Conservation (phyloP, 2,329 filamentous ascomycete genomes). For the Penicillium nordicum region DNA sequence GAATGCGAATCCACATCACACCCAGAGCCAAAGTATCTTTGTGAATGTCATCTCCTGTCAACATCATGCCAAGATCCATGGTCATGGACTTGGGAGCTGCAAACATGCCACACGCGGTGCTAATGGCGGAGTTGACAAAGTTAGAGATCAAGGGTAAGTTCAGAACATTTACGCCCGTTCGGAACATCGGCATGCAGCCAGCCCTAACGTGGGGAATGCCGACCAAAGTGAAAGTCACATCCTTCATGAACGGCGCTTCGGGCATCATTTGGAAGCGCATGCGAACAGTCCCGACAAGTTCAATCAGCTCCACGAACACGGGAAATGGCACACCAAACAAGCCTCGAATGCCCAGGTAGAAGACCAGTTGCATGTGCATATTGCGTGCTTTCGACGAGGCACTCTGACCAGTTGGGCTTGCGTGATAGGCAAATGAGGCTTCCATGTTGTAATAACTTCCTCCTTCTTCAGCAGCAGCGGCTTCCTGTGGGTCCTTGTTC, state of each 20-base stretch:
- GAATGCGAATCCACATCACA: slow-evolving; percentile 87
- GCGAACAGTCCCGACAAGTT: slow-evolving; percentile 83
- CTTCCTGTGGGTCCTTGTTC: slow-evolving; percentile 78
- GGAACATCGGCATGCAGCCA: slow-evolving; percentile 88
- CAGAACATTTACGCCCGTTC: slow-evolving; percentile 83
- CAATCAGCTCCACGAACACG: slow-evolving; percentile 84
- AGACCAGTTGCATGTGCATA: slow-evolving; percentile 95
- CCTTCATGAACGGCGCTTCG: slow-evolving; percentile 88
- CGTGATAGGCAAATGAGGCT: slow-evolving; percentile 86
- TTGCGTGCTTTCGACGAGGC: slow-evolving; percentile 82
- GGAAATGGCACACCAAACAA: slow-evolving; percentile 85
- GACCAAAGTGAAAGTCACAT: slow-evolving; percentile 89
- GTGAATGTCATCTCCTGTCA: slow-evolving; percentile 85
- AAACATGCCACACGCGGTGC: slow-evolving; percentile 81
- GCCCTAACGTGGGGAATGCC: slow-evolving; percentile 85
- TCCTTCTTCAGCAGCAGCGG: slow-evolving; percentile 83
- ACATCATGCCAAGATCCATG: slow-evolving; percentile 82
- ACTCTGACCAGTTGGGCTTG: slow-evolving; percentile 66
- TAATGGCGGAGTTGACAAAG: slow-evolving; percentile 94
- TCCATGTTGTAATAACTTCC: slow-evolving; percentile 93
- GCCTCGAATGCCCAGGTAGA: slow-evolving; percentile 86
- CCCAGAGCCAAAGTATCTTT: slow-evolving; percentile 82
- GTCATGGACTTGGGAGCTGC: slow-evolving; percentile 94
- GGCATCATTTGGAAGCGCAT: slow-evolving; percentile 81
- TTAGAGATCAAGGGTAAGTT: slow-evolving; percentile 91